Evolutionary conservation across 495 filamentous ascomycete species (phyloP), one percentile per base, ranked within the genome.

Genomic region (Penicillium cataractarum): DNA sequence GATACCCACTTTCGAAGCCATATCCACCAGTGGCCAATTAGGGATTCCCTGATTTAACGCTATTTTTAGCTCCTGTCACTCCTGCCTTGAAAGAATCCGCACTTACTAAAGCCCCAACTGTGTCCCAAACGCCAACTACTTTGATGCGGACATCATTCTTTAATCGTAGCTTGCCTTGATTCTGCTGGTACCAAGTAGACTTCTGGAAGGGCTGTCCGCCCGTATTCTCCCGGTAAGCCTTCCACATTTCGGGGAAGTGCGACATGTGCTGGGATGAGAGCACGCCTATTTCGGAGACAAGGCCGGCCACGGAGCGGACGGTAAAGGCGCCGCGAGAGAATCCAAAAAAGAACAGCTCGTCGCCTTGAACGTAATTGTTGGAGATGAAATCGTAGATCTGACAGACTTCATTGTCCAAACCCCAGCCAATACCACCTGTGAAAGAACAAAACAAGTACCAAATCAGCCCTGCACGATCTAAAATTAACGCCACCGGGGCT

Each of bases 271-370:
- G 63, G 10, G 68, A 69, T 2, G 74, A 75, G 9, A 80, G 66
- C 4, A 82, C 62, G 2, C 85, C 85, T 54, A 85, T 68, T 32
- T 80, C 69, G 12, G 65, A 77, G 26, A 87, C 78, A 1, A 87
- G 60, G 1, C 83, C 85, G 13, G 81, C 85, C 19, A 85, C 74
- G 4, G 80, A 76, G 27, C 85, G 75, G 8, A 78, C 85, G 6
- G 85, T 85, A 56, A 79, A 87, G 1, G 84, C 83, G 12, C 85
- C 85, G 12, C 85, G 76, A 6, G 83, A 86, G 65, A 87, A 87
- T 5, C 85, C 85, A 57, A 87, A 79, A 58, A 84, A 80, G 67
- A 78, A 84, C 19, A 87, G 81, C 65, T 86, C 76, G 63, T 87
- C 85, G 40, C 80, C 83, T 4, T 66, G 59, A 7, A 69, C 59